Evolutionary conservation across 2,329 filamentous ascomycete species (phyloP).

Genomic region (Bimuria novae-zelandiae): DNA sequence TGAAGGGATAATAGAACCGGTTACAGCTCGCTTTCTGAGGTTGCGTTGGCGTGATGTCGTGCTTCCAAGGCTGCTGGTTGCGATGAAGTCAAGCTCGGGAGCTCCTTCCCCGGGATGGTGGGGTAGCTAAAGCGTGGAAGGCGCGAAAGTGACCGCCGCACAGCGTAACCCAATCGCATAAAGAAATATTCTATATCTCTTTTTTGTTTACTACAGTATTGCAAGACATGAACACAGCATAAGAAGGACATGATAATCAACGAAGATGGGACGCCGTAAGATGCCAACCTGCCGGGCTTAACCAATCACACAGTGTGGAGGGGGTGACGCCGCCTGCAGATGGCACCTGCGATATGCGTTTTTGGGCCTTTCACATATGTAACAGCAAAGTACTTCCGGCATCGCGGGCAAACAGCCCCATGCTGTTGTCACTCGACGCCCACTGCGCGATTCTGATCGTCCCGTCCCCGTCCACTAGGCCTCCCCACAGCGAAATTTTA

Average conservation of each 20-base stretch:
- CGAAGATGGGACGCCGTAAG: neutral
- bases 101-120: neutral
- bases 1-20: neutral
- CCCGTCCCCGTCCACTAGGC: neutral
- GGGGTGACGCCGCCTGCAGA: neutral
- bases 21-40: no score
- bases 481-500: constrained; percentile 2
- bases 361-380: neutral
- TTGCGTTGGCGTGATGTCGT: no score
- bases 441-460: neutral
- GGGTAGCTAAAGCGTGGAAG: neutral
- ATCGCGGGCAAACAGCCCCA: no score
- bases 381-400: no score
- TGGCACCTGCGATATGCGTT: constrained; percentile 1
- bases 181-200: neutral
- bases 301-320: neutral
- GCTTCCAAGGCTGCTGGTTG: no score
- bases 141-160: neutral
- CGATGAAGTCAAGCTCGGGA: neutral
- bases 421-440: no score
- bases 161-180: neutral
- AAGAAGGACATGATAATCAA: neutral
- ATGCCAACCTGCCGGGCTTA: neutral
- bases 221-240: neutral
- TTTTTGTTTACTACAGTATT: neutral